Base-by-base conservation (phyloP, 805 yeast species). In the Wickerhamiella vanderwaltii region DNA sequence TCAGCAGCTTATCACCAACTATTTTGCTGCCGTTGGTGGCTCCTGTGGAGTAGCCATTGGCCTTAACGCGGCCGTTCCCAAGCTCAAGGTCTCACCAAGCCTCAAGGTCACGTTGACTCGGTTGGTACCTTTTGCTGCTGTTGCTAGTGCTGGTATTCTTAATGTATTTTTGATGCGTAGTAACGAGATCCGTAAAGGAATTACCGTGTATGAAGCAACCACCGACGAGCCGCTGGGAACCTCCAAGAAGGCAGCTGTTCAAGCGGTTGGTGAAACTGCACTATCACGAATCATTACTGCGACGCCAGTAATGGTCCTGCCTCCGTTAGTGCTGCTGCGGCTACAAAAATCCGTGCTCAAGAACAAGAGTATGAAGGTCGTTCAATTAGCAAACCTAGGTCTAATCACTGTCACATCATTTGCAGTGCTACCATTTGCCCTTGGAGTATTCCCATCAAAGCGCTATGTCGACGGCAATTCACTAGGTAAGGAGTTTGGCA, bases 191-290 rank as follows among this genome's bases (percentile, higher is more conserved):
- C 76, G 75, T 52, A 80, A 53, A 40, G 68, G 68, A 15, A 64
- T 64, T 43, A 46, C 64, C 5, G 78, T 47, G 28, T 59, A 46
- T 39, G 65, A 64, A 42, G 46, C 51, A 7, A 52, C 60, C n/a
- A 55, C 64, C 2, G 54, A 56, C 44, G 57, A 60, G 44, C 54
- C 54, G 9, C 50, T 77, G 9, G 91, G 91, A 6, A 67, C 65
- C 22, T 86, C 96, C 5, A 77, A 81, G 58, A 73, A 68, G 25
- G 98, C 98, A 13, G 99, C 99, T 1, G 56, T 74, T 36, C 70
- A 77, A 47, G 99, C 99, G 0, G 98, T 91, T 35, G 95, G 94
- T 18, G 97, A 91, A 62, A 91, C 99, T 9, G 97, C 96, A 2
- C 76, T 87, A 24, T 82, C 94, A 33, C 69, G 99, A 57, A 95